These are phyloP conservation scores for Hibiscus trionum DNA, from an alignment of 345 rosid genomes.

Conservation along the genomic window DNA sequence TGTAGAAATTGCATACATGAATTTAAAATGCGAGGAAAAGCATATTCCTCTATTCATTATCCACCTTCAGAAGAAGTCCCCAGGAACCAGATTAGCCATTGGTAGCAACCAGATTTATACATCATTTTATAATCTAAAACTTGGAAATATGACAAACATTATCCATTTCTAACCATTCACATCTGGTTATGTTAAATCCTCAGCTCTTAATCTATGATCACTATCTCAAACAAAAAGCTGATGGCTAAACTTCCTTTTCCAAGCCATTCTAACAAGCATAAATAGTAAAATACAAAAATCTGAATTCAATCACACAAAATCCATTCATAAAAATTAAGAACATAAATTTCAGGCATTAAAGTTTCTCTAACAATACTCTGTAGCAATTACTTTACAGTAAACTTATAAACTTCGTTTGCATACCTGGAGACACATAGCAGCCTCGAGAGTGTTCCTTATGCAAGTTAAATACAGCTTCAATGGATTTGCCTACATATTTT, in stretches of 20 bases:
- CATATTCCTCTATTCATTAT: not conserved
- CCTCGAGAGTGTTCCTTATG: slow-evolving; percentile 85
- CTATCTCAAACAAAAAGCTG: not conserved
- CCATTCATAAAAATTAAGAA: not conserved
- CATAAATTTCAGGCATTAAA: not conserved
- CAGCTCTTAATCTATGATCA: slow-evolving; percentile 4
- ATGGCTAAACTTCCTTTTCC: not conserved
- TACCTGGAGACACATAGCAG: slow-evolving; percentile 94
- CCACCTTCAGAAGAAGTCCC: not conserved
- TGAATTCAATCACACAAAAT: not conserved
- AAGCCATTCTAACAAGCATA: not conserved
- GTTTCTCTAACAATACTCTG: not conserved
- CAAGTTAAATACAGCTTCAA: slow-evolving; percentile 74
- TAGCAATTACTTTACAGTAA: slow-evolving; percentile 3
- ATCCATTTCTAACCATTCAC: not conserved
- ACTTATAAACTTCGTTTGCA: not conserved
- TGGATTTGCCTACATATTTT: slow-evolving; percentile 53
- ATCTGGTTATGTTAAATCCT: not conserved
- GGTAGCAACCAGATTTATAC: not conserved
- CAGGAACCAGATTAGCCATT: not conserved
- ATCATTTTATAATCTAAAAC: not conserved
- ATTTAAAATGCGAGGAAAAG: not conserved
- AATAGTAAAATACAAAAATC: not conserved
- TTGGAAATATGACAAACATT: not conserved
- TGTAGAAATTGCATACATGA: not conserved